Base-by-base conservation (phyloP, 345 rosid genomes). In the Gossypium australe region DNA sequence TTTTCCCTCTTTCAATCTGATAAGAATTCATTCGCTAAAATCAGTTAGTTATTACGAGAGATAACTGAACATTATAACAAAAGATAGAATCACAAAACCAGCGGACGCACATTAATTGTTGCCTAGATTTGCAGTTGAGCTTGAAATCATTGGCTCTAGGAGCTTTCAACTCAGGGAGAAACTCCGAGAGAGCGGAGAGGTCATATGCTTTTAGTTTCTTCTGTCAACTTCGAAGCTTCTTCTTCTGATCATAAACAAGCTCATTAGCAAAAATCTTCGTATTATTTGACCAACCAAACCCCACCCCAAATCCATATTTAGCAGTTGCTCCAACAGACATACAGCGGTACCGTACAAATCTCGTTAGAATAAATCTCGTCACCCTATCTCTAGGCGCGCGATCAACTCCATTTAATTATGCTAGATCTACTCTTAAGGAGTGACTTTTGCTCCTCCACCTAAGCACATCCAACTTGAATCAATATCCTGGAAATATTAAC, bases 201-300 rank as follows among this genome's bases (percentile, higher is more conserved):
- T 91, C 90, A 78, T 85, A 88, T 20, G 86, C 91, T 80, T 86
- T 91, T 81, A 91, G 83, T 78, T 89, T 93, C 83, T 84, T 89
- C 78, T 88, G 93, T 17, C 91, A 85, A 24, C 90, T 78, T 11
- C 85, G 84, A 22, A 67, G 77, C 70, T 83, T 89, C 79, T 82
- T 87, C 67, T 86, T 90, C 90, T 89, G 89, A 44, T 66, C 48
- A 47, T 70, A 78, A 22, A 64, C 0, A 16, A 70, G 16, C 66
- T 64, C 51, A 47, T 75, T 62, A 68, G 67, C 53, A 41, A 53
- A 61, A 16, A 11, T 34, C 2, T 53, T 18, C 74, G 29, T 48
- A 43, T 71, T 24, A 72, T 18, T 9, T 11, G 20, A 43, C 18
- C 4, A 3, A n/a, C 72, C 59, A 49, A 69, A 3, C 60, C 60